phyloP scores from a whole-genome alignment of 129 eudicot species.

The Flaveria sonorensis region DNA sequence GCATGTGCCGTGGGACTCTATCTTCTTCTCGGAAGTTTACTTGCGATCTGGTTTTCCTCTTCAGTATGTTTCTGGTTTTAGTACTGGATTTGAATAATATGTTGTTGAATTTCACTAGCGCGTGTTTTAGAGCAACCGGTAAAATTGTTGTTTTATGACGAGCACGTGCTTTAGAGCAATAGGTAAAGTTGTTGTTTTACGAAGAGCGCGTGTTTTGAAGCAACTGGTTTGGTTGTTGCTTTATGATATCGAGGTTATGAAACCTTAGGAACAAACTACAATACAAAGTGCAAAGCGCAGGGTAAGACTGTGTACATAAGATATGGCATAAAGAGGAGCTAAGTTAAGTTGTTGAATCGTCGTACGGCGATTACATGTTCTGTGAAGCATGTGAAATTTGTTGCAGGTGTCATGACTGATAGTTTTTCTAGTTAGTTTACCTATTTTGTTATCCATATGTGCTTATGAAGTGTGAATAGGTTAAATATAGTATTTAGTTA shows the following conservation, averaged over 20 bases:
- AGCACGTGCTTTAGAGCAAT: no score
- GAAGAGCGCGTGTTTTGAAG: no score
- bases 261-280: no score
- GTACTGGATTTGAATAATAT: neutral
- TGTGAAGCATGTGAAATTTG: neutral
- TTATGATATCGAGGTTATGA: no score
- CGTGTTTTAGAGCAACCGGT: no score
- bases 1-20: conserved; percentile 62
- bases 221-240: no score
- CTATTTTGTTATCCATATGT: neutral
- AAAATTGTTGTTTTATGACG: no score
- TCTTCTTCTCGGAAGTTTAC: conserved; percentile 64
- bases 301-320: no score
- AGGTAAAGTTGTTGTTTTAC: no score
- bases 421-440: neutral
- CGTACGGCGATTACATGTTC: neutral
- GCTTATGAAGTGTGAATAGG: neutral
- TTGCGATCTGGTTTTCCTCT: conserved; percentile 68
- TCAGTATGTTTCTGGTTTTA: conserved; percentile 41
- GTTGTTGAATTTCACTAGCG: neutral
- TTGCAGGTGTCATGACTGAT: neutral
- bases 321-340: no score
- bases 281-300: no score
- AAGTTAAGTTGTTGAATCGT: neutral
- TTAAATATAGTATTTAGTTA: neutral